Conservation (phyloP, 2,329 filamentous ascomycete species). For the Monosporascus cannonballus region DNA sequence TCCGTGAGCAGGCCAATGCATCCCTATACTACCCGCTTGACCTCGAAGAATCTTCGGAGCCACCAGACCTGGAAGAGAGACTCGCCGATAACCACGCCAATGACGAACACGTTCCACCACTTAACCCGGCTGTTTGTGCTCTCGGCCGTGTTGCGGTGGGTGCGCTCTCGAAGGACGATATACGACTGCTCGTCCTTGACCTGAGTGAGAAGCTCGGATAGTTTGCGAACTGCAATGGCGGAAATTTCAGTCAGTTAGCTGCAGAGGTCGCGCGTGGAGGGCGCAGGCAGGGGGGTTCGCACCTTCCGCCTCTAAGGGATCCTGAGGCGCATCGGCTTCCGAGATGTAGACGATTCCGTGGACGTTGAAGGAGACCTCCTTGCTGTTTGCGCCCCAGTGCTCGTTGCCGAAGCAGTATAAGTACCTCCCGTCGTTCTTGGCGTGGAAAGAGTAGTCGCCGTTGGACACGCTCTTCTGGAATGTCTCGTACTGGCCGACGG, state of each 20-base stretch:
- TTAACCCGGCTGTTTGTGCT: conserved; percentile 97
- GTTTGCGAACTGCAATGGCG: conserved; percentile 58
- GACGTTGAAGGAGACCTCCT: conserved; percentile 99
- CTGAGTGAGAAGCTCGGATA: conserved; percentile 80
- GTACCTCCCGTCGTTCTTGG: conserved; percentile 80
- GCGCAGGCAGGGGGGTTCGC: conserved; percentile 22
- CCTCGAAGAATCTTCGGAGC: conserved; percentile 97
- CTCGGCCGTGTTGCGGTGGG: conserved; percentile 96
- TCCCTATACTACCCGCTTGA: conserved; percentile 58
- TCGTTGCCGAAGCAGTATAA: conserved; percentile 99
- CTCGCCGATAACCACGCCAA: conserved; percentile 81
- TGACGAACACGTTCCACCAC: conserved; percentile 99
- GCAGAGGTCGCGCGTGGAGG: not conserved
- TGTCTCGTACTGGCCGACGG: conserved; percentile 66
- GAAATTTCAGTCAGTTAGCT: not conserved
- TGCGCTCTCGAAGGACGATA: conserved; percentile 90
- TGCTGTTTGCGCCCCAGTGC: conserved; percentile 91
- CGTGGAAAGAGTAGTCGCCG: conserved; percentile 89
- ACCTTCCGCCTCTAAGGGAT: conserved; percentile 90
- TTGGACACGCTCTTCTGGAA: conserved; percentile 78
- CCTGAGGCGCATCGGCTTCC: conserved; percentile 74
- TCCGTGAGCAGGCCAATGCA: not conserved
- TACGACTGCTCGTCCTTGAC: conserved; percentile 98
- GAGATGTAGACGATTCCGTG: conserved; percentile 97
- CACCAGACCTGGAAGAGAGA: conserved; percentile 99